Conservation (phyloP, 257 asterid species). For the Jacaranda copaia region DNA sequence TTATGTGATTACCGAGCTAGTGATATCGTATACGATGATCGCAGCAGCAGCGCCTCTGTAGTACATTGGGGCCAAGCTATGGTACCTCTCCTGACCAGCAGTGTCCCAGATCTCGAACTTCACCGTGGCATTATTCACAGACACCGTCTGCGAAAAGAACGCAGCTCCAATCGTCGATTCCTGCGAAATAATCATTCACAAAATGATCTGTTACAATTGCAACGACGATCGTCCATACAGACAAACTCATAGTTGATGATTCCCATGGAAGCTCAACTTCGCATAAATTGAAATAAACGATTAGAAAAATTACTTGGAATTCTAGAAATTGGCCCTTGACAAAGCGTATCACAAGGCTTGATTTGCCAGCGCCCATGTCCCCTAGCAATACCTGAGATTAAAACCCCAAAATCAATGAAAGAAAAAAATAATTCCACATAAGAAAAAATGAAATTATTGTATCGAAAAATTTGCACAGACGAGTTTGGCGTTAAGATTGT, state of each 20-base stretch:
- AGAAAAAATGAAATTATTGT: neutral
- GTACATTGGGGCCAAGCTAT: constrained; percentile 98
- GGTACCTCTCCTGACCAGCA: constrained; percentile 98
- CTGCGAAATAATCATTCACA: constrained; percentile 42
- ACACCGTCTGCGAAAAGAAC: constrained; percentile 83
- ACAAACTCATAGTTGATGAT: constrained; percentile 16
- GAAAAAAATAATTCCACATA: constrained; percentile 7
- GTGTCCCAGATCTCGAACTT: constrained; percentile 99
- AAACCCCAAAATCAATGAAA: constrained; percentile 23
- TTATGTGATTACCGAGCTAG: constrained; percentile 65
- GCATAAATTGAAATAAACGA: constrained; percentile 25
- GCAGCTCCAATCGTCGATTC: constrained; percentile 99
- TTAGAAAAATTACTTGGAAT: constrained; percentile 64
- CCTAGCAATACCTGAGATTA: constrained; percentile 77
- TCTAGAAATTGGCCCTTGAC: constrained; percentile 94
- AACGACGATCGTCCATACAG: neutral
- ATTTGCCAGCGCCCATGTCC: constrained; percentile 97
- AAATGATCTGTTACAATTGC: neutral
- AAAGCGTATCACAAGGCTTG: constrained; percentile 89
- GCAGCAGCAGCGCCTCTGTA: constrained; percentile 99
- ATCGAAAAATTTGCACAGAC: constrained; percentile 43
- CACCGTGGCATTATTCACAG: constrained; percentile 83
- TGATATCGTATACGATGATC: constrained; percentile 86
- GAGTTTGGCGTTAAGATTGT: constrained; percentile 85
- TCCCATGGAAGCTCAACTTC: neutral